These are phyloP conservation scores for Hirsutella thompsonii DNA, from an alignment of 2,329 filamentous ascomycete genomes.

Conservation along the genomic window DNA sequence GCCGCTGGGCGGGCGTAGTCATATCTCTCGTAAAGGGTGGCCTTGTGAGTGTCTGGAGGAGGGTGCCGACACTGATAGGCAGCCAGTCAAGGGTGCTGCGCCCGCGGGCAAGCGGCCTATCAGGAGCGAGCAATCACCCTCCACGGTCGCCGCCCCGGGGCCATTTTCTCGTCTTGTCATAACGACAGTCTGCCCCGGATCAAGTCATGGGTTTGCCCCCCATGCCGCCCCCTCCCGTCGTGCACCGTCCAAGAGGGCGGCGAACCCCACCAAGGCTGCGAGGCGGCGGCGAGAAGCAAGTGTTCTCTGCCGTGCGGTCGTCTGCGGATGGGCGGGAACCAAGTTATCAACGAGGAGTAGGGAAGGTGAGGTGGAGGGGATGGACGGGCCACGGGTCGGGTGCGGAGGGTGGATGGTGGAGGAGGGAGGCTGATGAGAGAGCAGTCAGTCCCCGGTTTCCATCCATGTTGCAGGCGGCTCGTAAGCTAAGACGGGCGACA, in stretches of 20 bases:
- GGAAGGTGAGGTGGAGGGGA: too few relatives aligned
- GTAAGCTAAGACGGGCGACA: constrained; percentile 16
- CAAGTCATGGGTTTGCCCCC: not conserved
- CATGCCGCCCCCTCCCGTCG: not conserved
- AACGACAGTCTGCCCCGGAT: not conserved
- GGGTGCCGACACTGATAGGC: constrained; percentile 11
- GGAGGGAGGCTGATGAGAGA: not conserved
- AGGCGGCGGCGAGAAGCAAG: not conserved
- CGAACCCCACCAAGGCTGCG: too few relatives aligned
- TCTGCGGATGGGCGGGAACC: not conserved
- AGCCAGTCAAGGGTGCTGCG: constrained; percentile 7
- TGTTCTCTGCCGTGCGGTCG: not conserved
- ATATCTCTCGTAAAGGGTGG: constrained; percentile 7
- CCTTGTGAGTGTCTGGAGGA: constrained; percentile 11
- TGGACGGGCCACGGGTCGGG: too few relatives aligned
- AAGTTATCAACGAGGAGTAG: not conserved
- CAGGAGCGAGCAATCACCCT: not conserved
- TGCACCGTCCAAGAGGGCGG: too few relatives aligned
- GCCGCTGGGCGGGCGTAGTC: constrained; percentile 1
- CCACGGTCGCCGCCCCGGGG: not conserved
- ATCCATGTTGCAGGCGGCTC: constrained; percentile 1
- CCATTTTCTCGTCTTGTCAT: not conserved
- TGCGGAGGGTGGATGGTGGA: too few relatives aligned
- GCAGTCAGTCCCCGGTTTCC: too few relatives aligned
- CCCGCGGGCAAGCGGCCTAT: constrained; percentile 12